Evolutionary conservation across 1,139 yeast genomes (phyloP), one percentile per base, ranked within the genome.

Genomic region (Meyerozyma athensensis): DNA sequence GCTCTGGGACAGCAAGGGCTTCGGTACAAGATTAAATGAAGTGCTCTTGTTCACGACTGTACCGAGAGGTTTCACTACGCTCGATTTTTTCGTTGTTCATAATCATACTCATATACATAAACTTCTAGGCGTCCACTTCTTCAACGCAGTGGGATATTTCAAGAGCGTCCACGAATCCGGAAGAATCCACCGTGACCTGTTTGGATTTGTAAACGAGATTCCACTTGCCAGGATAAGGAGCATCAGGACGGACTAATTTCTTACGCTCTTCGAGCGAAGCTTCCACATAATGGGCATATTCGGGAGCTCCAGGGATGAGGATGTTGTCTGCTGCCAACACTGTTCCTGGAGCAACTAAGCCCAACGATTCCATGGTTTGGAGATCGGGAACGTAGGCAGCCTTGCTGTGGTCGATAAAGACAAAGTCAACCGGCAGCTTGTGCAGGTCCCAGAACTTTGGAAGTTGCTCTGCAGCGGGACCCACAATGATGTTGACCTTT

Each of bases 381-480:
- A 72, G 52, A 43, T 72, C 77, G 1, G 74, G 66, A 7, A 68
- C 59, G 42, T 70, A 73, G 31, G 50, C 37, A 17, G 56, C 58
- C 42, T 66, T 65, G 49, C 57, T 54, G 44, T 72, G 77, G 47
- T 72, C 74, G 37, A 73, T 57, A 41, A 72, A 64, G 2, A 67
- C 48, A 34, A 70, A 54, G 38, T 68, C 74, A 10, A 61, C 47
- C 0, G 58, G 45, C 12, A 33, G 28, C 5, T 40, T 38, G 22
- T 59, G 42, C 9, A 42, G 34, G 8, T 49, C 47, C 30, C 53
- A 57, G 35, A 65, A 61, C 4, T 41, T 45, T 3, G 58, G 60
- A 17, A 70, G 50, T 0, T 56, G 48, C 14, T 56, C 49, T 1
- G 59, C 50, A 0, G 73, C 71, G 16, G 58, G 55, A 0, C 76